Evolutionary conservation across 2,329 filamentous ascomycete genomes (phyloP).

Genomic region (Xylaria sp.): DNA sequence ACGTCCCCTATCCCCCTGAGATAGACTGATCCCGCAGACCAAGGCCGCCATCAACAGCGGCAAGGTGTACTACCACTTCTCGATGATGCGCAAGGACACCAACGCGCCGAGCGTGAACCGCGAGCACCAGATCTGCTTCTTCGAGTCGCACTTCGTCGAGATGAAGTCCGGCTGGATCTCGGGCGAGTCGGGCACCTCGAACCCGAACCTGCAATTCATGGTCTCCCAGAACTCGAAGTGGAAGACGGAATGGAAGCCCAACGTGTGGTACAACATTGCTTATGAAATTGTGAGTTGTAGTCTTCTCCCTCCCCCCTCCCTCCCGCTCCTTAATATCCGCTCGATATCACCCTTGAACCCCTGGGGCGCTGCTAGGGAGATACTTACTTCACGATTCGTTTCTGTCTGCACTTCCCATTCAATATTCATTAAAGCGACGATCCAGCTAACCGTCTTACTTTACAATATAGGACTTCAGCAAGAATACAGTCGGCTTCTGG

Average conservation of each 20-base stretch:
- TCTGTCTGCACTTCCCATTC: neutral
- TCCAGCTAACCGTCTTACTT: neutral
- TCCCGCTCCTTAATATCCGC: neutral
- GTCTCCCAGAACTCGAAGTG: conserved; percentile 71
- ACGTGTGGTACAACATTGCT: conserved; percentile 79
- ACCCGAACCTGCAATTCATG: conserved; percentile 72
- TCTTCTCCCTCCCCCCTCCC: neutral
- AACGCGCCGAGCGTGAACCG: conserved; percentile 71
- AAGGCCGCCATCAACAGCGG: conserved; percentile 71
- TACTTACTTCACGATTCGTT: neutral
- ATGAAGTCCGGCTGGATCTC: conserved; percentile 75
- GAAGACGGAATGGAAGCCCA: conserved; percentile 70
- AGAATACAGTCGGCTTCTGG: conserved; percentile 73
- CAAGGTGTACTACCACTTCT: conserved; percentile 79
- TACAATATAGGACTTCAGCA: conserved; percentile 62
- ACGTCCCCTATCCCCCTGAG: neutral
- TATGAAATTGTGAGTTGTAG: conserved; percentile 67
- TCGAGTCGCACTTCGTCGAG: conserved; percentile 81
- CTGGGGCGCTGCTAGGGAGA: neutral
- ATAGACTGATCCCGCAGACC: conserved; percentile 74
- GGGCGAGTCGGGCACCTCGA: conserved; percentile 58
- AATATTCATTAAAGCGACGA: neutral
- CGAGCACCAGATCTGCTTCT: conserved; percentile 74
- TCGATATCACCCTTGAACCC: neutral
- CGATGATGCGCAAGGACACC: conserved; percentile 66